Evolutionary conservation across 352 stramenopile genomes (phyloP).

Genomic region (Phytophthora citrophthora): DNA sequence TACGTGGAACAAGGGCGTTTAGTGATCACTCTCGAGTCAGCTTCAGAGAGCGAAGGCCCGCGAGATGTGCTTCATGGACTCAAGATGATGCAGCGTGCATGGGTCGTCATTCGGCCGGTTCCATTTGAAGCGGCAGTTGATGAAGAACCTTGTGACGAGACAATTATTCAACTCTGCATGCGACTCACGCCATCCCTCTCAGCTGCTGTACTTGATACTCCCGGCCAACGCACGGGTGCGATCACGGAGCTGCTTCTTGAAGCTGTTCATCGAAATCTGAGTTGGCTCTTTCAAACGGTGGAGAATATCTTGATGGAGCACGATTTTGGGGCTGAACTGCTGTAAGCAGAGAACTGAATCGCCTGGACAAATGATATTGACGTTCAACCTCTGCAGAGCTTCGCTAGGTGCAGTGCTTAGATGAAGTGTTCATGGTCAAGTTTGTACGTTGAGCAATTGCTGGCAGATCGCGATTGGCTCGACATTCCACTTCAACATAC

Average conservation of each 20-base stretch:
- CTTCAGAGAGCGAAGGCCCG: constrained; percentile 41
- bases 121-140: constrained; percentile 4
- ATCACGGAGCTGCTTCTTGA: constrained; percentile 59
- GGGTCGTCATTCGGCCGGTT: constrained; percentile 44
- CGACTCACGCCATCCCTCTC: constrained; percentile 52
- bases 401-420: too few relatives aligned
- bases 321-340: constrained; percentile 9
- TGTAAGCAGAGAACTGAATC: background rate
- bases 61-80: constrained; percentile 41
- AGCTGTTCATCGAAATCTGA: constrained; percentile 51
- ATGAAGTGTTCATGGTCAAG: background rate
- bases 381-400: too few relatives aligned
- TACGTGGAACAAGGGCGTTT: constrained; percentile 30
- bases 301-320: constrained; percentile 66
- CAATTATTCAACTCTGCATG: constrained; percentile 62
- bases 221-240: constrained; percentile 33
- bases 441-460: background rate
- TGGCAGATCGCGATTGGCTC: background rate
- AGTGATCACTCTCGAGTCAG: constrained; percentile 38
- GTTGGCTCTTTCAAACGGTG: constrained; percentile 54
- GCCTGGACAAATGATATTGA: background rate
- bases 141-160: constrained; percentile 21
- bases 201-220: constrained; percentile 12
- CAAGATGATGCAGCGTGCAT: constrained; percentile 49
- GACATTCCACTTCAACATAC: background rate